These are phyloP conservation scores for Malassezia obtusa DNA, from an alignment of 1,284 basidiomycete genomes.

Conservation along the genomic window DNA sequence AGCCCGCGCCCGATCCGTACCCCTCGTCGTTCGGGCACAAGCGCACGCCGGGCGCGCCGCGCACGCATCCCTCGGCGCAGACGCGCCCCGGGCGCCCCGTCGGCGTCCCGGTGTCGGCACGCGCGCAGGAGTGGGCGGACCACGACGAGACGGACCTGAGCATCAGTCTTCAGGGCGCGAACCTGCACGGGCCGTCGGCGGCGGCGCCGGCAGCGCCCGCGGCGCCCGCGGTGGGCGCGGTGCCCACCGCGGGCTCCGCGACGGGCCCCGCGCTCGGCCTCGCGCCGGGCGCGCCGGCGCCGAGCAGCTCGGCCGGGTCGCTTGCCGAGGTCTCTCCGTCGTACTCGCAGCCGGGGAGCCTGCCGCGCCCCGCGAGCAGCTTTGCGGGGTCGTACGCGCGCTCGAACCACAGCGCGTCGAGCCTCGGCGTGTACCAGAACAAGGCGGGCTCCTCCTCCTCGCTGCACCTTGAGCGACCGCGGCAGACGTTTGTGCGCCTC, in stretches of 20 bases:
- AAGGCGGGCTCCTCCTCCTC: not conserved
- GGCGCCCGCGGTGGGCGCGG: too few species aligned
- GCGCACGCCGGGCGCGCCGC: not conserved
- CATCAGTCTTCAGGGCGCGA: not conserved
- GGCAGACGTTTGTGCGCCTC: slow-evolving; percentile 40
- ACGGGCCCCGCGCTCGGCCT: too few species aligned
- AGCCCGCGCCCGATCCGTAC: slow-evolving; percentile 11
- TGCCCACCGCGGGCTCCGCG: too few species aligned
- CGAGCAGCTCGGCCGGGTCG: not conserved
- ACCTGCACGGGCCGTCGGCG: not conserved
- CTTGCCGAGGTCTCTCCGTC: not conserved
- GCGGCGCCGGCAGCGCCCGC: not conserved
- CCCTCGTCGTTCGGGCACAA: slow-evolving; percentile 40
- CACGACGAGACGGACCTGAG: slow-evolving; percentile 3
- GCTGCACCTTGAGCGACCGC: slow-evolving; percentile 3
- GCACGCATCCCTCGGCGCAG: not conserved
- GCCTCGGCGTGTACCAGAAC: not conserved
- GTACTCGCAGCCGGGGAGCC: not conserved
- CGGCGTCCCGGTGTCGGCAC: not conserved
- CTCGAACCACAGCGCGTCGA: not conserved
- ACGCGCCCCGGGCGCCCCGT: slow-evolving; percentile 8
- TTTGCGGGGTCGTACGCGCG: slow-evolving; percentile 1
- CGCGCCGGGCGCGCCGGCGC: too few species aligned
- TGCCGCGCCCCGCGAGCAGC: not conserved
- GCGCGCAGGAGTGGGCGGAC: slow-evolving; percentile 13